phyloP scores from a whole-genome alignment of 1,284 basidiomycete species.

The Papiliotrema terrestris region DNA sequence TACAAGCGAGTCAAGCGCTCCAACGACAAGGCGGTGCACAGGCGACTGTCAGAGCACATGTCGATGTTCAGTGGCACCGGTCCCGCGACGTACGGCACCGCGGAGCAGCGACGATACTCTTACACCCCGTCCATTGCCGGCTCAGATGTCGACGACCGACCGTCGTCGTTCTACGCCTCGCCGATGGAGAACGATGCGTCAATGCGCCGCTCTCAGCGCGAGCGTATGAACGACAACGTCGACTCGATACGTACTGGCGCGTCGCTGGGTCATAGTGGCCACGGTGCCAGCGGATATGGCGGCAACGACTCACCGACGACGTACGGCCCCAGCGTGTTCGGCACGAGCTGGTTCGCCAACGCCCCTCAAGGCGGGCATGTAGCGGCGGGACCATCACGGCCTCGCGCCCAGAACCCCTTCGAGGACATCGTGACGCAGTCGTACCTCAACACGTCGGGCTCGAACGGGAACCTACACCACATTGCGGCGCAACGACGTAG shows the following conservation, averaged over 20 bases:
- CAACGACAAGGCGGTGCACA: constrained; percentile 47
- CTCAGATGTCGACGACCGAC: constrained; percentile 48
- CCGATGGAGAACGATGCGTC: constrained; percentile 46
- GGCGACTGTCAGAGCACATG: constrained; percentile 49
- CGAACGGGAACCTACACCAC: constrained; percentile 12
- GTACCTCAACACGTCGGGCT: constrained; percentile 27
- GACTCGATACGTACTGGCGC: constrained; percentile 6
- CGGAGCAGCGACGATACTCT: constrained; percentile 27
- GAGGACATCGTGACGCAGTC: constrained; percentile 45
- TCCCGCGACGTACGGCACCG: constrained; percentile 16
- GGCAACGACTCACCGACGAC: constrained; percentile 3
- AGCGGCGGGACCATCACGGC: neutral
- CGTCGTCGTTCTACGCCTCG: constrained; percentile 50
- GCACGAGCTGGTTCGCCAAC: constrained; percentile 17
- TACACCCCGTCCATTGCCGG: constrained; percentile 41
- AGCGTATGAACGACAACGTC: constrained; percentile 6
- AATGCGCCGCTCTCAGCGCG: constrained; percentile 27
- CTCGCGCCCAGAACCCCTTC: constrained; percentile 41
- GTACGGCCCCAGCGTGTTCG: constrained; percentile 31
- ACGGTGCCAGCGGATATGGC: too few relatives aligned
- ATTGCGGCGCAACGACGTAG: constrained; percentile 15
- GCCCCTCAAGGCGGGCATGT: neutral
- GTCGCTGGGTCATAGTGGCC: neutral
- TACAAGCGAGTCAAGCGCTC: constrained; percentile 47
- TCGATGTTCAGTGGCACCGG: constrained; percentile 35